Percentiles rank a stretch among this genome's conserved stretches.
Evolutionary conservation across 768 basidiomycete genomes (phyloP).

Genomic region (Phlebiopsis flavidoalba): DNA sequence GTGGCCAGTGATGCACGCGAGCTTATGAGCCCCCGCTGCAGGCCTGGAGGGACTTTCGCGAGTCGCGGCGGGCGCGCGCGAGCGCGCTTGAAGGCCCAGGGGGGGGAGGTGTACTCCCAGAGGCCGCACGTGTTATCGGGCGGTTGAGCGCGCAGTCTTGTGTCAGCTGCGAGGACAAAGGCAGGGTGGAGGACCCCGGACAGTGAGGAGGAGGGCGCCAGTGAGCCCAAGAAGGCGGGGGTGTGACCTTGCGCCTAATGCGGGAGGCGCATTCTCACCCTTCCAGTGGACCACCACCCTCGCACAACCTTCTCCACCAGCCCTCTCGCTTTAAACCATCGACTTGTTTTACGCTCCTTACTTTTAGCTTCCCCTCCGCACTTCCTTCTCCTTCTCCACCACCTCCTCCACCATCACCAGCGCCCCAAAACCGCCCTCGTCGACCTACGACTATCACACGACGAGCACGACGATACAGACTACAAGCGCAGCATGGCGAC

Average conservation of each 20-base stretch:
- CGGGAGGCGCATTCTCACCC: too few species aligned
- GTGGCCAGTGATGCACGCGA: not conserved
- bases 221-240: slow-evolving; percentile 11
- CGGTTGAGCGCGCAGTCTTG: slow-evolving; percentile 12
- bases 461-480: not conserved
- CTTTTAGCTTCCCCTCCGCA: slow-evolving; percentile 4
- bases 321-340: slow-evolving; percentile 7
- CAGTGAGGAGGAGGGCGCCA: slow-evolving; percentile 5
- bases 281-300: too few species aligned
- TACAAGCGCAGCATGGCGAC: slow-evolving; percentile 2
- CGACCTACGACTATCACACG: not conserved
- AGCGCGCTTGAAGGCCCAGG: slow-evolving; percentile 3
- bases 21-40: not conserved
- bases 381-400: not conserved
- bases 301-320: slow-evolving; percentile 8
- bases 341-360: slow-evolving; percentile 1
- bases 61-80: not conserved
- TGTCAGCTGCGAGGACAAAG: too few species aligned
- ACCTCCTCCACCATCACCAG: slow-evolving; percentile 5
- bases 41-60: slow-evolving; percentile 2
- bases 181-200: slow-evolving; percentile 20
- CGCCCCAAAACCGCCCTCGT: not conserved
- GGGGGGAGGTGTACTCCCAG: too few species aligned
- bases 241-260: not conserved
- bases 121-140: slow-evolving; percentile 18